Evolutionary conservation across 176 grass and related monocot genomes (phyloP).

Genomic region (Urochloa ruziziensis): DNA sequence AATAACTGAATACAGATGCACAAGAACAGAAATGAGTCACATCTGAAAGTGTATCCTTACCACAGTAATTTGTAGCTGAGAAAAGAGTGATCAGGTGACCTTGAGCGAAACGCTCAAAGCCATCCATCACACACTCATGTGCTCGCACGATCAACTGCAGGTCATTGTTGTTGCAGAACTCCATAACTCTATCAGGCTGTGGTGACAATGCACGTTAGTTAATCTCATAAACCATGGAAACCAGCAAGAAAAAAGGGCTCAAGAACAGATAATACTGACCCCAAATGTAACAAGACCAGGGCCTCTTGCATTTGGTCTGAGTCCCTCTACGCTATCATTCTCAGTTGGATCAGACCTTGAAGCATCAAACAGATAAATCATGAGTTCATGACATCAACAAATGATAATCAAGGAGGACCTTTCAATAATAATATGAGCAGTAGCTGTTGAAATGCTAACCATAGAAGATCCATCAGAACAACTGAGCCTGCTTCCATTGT

Average conservation of each 20-base stretch:
- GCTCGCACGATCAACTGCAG: constrained; percentile 94
- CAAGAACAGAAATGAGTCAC: neutral
- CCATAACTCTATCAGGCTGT: constrained; percentile 99
- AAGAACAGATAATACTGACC: constrained; percentile 48
- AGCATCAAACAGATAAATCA: constrained; percentile 22
- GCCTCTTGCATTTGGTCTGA: constrained; percentile 95
- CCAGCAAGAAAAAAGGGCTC: neutral
- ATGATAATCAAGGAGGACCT: constrained; percentile 29
- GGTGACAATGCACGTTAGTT: neutral
- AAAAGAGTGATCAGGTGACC: constrained; percentile 99
- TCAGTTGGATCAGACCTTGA: constrained; percentile 98
- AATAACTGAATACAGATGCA: neutral
- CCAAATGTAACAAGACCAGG: constrained; percentile 98
- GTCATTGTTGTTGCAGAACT: constrained; percentile 99
- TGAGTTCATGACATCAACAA: neutral
- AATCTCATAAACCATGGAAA: constrained; percentile 2
- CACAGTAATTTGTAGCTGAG: constrained; percentile 98
- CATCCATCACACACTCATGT: constrained; percentile 99
- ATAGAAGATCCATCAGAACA: constrained; percentile 99
- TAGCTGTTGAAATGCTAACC: constrained; percentile 51
- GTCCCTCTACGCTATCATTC: constrained; percentile 95
- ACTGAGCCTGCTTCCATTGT: constrained; percentile 98
- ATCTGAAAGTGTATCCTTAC: constrained; percentile 37
- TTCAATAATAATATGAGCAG: constrained; percentile 11
- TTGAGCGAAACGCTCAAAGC: constrained; percentile 98